phyloP scores from a whole-genome alignment of 768 basidiomycete genomes.

The Lactifluus volemus region DNA sequence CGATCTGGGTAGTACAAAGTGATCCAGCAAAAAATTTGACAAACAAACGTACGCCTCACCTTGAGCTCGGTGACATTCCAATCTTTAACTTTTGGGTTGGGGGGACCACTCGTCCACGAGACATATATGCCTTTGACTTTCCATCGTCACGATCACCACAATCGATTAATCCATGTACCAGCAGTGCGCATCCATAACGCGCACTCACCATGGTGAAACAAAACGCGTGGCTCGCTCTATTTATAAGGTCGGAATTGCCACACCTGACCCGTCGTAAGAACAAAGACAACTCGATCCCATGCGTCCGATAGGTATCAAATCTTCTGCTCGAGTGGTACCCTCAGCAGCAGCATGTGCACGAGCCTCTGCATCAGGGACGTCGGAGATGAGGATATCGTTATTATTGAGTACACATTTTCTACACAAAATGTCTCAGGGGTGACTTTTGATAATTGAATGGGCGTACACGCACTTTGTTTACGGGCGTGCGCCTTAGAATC shows the following conservation, averaged over 20 bases:
- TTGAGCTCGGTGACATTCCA: conserved; percentile 97
- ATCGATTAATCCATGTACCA: background rate
- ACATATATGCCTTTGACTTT: conserved; percentile 93
- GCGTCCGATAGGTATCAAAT: conserved; percentile 84
- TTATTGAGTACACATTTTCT: conserved; percentile 85
- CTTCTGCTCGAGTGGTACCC: conserved; percentile 68
- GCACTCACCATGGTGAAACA: conserved; percentile 85
- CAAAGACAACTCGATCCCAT: conserved; percentile 96
- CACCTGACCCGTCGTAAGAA: conserved; percentile 95
- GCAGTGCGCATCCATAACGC: conserved; percentile 8
- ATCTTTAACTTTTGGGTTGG: conserved; percentile 81
- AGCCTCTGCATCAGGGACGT: conserved; percentile 77
- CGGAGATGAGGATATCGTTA: conserved; percentile 93
- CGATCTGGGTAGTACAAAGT: conserved; percentile 49
- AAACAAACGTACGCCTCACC: conserved; percentile 32
- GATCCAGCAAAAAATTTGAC: background rate
- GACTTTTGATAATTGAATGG: background rate
- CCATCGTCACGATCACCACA: background rate
- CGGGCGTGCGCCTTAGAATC: conserved; percentile 57
- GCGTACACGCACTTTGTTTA: conserved; percentile 52
- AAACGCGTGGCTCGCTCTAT: conserved; percentile 85
- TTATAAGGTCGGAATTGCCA: conserved; percentile 99
- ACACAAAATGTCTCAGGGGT: background rate
- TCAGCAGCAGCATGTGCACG: conserved; percentile 58
- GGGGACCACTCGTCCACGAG: conserved; percentile 88